Percentiles rank a stretch among this genome's conserved stretches.
These are phyloP conservation scores for Chaetomium strumarium DNA, from an alignment of 2,329 filamentous ascomycete species.

Conservation along the genomic window DNA sequence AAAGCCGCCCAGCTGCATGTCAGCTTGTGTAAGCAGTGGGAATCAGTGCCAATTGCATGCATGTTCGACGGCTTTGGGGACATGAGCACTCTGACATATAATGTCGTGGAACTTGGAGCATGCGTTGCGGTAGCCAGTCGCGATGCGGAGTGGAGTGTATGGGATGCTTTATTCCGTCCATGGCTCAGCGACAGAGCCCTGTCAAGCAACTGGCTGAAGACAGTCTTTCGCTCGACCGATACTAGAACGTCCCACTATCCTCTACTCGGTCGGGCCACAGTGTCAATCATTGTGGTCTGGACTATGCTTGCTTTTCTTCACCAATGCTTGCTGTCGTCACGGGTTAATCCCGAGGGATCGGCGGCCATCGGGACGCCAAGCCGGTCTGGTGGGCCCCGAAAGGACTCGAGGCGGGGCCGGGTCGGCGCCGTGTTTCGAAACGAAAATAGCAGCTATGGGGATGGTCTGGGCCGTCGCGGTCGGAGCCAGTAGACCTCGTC, in stretches of 20 bases:
- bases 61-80: not conserved
- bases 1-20: not conserved
- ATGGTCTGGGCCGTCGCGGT: not conserved
- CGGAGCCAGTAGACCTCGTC: not conserved
- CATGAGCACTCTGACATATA: not conserved
- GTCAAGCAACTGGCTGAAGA: too few species aligned
- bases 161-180: too few species aligned
- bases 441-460: not conserved
- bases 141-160: too few species aligned
- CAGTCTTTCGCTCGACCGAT: too few species aligned
- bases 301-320: not conserved
- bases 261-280: too few species aligned
- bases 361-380: slow-evolving; percentile 6
- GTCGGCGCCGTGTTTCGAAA: slow-evolving; percentile 8
- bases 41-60: not conserved
- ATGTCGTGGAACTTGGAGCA: not conserved
- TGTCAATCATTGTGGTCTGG: not conserved
- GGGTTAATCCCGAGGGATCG: too few species aligned
- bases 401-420: not conserved
- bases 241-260: too few species aligned
- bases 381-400: slow-evolving; percentile 6
- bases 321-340: too few species aligned
- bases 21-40: slow-evolving; percentile 6
- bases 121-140: too few species aligned
- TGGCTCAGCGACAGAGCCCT: too few species aligned